Evolutionary conservation across 768 basidiomycete genomes (phyloP), one percentile per base, ranked within the genome.

Genomic region (Pleurotus djamor): DNA sequence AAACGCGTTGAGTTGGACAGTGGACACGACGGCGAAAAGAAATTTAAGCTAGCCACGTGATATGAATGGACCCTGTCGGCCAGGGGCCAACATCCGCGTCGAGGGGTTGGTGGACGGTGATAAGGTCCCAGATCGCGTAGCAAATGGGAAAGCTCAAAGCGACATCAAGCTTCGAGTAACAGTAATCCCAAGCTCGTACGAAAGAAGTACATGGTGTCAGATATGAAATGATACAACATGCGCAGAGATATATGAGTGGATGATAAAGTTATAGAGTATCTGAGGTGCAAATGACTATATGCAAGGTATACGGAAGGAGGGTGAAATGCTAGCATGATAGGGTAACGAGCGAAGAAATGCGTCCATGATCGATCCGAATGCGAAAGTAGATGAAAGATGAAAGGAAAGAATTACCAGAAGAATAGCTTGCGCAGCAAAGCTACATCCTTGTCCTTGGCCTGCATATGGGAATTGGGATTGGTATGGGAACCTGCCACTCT

Each of bases 391-490:
- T n/a, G 38, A 41, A 4, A 9, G 10, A 43, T 14, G 4, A 45
- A 44, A 16, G 17, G 28, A 9, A 56, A 44, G 16, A 4, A 17
- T 58, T 64, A 78, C 72, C 76, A 74, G 57, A 74, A 83, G 66
- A 85, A 80, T 57, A 85, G 62, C 69, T 73, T 83, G 63, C 83
- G 80, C 63, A 85, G 70, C 62, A 79, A 73, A 51, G 76, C 74
- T 52, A 75, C 68, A 61, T 84, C 82, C 65, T 70, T 75, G 61
- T 83, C 82, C 65, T 71, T 75, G 47, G 72, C 68, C 37, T 69
- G 74, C 43, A 48, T 64, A 45, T 61, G 57, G 1, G 63, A 57
- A 35, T 69, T 59, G 43, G 59, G 61, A 17, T 64, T 48, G 7
- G 58, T 57, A 17, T 66, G 65, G 5, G 72, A 59, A 36, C 64